phyloP scores from a whole-genome alignment of 371 early-diverging fungal genomes.

The Chytridiales sp. region DNA sequence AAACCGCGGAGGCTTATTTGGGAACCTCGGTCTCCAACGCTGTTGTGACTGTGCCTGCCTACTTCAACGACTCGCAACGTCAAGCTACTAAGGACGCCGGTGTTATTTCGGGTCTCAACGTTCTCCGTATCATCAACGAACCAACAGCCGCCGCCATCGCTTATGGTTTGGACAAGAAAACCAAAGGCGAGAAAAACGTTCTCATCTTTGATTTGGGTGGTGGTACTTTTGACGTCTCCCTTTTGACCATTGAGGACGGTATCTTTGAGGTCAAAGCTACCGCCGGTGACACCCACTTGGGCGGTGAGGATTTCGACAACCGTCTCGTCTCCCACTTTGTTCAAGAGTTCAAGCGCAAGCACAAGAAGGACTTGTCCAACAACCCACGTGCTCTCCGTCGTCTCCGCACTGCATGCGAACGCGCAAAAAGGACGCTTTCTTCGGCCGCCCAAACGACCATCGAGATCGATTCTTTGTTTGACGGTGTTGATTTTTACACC shows the following conservation, averaged over 20 bases:
- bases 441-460: conserved; percentile 86
- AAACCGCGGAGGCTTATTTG: conserved; percentile 94
- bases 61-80: conserved; percentile 98
- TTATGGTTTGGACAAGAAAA: conserved; percentile 91
- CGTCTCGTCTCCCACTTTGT: conserved; percentile 82
- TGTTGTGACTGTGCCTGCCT: conserved; percentile 97
- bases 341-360: conserved; percentile 88
- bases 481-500: conserved; percentile 86
- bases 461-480: conserved; percentile 93
- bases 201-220: conserved; percentile 97
- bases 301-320: conserved; percentile 99
- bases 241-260: conserved; percentile 91
- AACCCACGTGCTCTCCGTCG: conserved; percentile 92
- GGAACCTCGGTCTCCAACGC: conserved; percentile 87
- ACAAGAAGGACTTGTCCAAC: conserved; percentile 81
- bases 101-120: conserved; percentile 91
- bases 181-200: conserved; percentile 78
- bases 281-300: conserved; percentile 97
- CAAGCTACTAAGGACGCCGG: conserved; percentile 99
- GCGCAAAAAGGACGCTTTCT: conserved; percentile 94
- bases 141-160: conserved; percentile 99
- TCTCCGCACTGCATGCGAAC: conserved; percentile 94
- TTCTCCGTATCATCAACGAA: conserved; percentile 97
- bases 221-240: conserved; percentile 97
- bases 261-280: conserved; percentile 95